phyloP scores from a whole-genome alignment of 257 asterid genomes.

The Knoxia roxburghii region DNA sequence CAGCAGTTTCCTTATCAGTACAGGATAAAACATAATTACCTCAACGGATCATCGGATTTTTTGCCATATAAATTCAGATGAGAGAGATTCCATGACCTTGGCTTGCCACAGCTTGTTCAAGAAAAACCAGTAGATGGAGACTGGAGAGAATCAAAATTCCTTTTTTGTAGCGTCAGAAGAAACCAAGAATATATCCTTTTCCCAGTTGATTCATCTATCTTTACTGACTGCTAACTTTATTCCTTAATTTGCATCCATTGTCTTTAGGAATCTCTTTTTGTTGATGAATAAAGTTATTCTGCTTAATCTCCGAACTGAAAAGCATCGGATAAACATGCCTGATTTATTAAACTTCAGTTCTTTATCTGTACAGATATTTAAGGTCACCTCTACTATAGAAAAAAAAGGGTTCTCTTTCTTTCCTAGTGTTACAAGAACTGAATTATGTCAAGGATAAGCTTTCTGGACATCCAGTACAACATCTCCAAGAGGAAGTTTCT shows the following conservation, averaged over 20 bases:
- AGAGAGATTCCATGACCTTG: slow-evolving; percentile 9
- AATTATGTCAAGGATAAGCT: slow-evolving; percentile 47
- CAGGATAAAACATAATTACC: not conserved
- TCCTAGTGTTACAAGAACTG: not conserved
- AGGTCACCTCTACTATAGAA: slow-evolving; percentile 1
- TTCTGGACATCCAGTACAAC: slow-evolving; percentile 64
- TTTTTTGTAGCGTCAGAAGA: slow-evolving; percentile 12
- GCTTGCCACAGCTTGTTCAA: not conserved
- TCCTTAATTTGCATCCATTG: slow-evolving; percentile 17
- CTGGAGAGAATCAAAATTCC: slow-evolving; percentile 10
- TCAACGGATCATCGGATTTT: not conserved
- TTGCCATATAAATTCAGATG: not conserved
- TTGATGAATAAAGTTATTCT: slow-evolving; percentile 35
- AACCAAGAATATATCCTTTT: slow-evolving; percentile 35
- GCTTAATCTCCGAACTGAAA: slow-evolving; percentile 27
- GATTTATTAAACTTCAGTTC: no score
- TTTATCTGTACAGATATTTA: slow-evolving; percentile 12
- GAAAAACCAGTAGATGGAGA: not conserved
- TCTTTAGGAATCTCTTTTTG: slow-evolving; percentile 27
- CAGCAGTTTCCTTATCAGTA: not conserved
- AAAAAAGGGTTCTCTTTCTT: not conserved
- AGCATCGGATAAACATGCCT: slow-evolving; percentile 24
- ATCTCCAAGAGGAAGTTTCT: slow-evolving; percentile 56
- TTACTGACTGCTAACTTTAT: slow-evolving; percentile 16
- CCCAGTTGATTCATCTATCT: slow-evolving; percentile 14